These are phyloP conservation scores for Tolypocladium amazonense DNA, from an alignment of 2,329 filamentous ascomycete species.

Conservation along the genomic window DNA sequence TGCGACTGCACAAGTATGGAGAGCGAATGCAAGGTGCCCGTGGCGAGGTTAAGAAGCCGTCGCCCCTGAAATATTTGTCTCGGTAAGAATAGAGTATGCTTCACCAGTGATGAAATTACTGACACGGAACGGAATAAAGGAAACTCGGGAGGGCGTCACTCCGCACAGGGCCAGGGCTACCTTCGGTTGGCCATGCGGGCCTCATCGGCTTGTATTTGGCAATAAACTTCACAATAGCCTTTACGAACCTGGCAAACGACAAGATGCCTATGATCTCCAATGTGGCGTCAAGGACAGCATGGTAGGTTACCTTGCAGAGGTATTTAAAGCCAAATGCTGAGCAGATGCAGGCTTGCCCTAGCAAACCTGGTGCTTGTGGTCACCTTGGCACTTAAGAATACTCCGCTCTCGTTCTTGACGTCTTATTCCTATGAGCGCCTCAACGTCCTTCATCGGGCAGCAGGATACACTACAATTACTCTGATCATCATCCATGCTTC, in stretches of 20 bases:
- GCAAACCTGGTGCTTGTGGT: constrained; percentile 40
- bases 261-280: constrained; percentile 19
- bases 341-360: constrained; percentile 22
- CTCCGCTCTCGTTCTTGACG: constrained; percentile 41
- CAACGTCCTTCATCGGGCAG: constrained; percentile 44
- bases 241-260: constrained; percentile 21
- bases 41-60: background rate
- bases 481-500: constrained; percentile 34
- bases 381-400: constrained; percentile 48
- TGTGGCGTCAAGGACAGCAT: constrained; percentile 26
- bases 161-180: constrained; percentile 14
- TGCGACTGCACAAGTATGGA: constrained; percentile 2
- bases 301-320: constrained; percentile 15
- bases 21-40: background rate
- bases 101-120: background rate
- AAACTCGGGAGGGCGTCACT: constrained; percentile 15
- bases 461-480: constrained; percentile 37
- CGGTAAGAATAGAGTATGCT: constrained; percentile 1
- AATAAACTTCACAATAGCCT: constrained; percentile 22
- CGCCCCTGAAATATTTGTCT: background rate
- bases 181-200: constrained; percentile 21
- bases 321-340: background rate
- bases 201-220: constrained; percentile 18
- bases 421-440: constrained; percentile 48
- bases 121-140: constrained; percentile 7